Base-by-base conservation (phyloP, 805 yeast species). In the Metschnikowia continentalis region DNA sequence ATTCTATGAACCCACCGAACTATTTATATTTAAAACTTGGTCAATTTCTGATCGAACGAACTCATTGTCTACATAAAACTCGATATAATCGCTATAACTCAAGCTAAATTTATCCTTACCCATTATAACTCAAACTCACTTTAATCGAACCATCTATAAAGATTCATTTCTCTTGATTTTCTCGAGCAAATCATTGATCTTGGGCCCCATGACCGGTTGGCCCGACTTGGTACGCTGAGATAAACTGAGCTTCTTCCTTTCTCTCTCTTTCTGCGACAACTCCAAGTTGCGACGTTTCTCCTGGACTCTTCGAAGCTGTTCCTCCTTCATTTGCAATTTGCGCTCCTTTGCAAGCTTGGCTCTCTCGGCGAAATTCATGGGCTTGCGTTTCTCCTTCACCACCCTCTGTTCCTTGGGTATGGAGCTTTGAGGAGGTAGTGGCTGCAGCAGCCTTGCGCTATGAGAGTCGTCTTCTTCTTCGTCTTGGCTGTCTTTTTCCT, bases 141-240 rank as follows among this genome's bases (percentile, higher is more conserved):
- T 26, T 10, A 26, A 26, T 8, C 30, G 5, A 26, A 26, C 30
- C 30, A 26, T 26, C 30, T 26, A 26, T 8, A 26, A 26, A 26
- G 41, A 47, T 15, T 48, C 61, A 55, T 81, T 84, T 30, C 68
- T 68, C 61, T 80, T 83, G 54, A 91, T 88, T 66, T 90, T 88
- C 48, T 86, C 94, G 45, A 91, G 74, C 41, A 91, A 71, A 58
- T 82, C 80, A 50, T 82, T 84, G 51, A 91, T 88, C 67, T 95
- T 80, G 14, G 96, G 95, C 0, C 90, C 96, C 92, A 91, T 88
- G 42, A 81, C 68, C 2, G 97, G 97, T 66, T 91, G 98, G 0
- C 98, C 98, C 3, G 72, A 63, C 59, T 75, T 75, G 1, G 96
- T 91, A 54, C 74, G 83, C 52, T 78, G 74, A 7, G 68, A 52